A percentile compares a stretch with the other conserved stretches of the same genome.
phyloP scores from a whole-genome alignment of 805 yeast species.

The Myxozyma neglecta region DNA sequence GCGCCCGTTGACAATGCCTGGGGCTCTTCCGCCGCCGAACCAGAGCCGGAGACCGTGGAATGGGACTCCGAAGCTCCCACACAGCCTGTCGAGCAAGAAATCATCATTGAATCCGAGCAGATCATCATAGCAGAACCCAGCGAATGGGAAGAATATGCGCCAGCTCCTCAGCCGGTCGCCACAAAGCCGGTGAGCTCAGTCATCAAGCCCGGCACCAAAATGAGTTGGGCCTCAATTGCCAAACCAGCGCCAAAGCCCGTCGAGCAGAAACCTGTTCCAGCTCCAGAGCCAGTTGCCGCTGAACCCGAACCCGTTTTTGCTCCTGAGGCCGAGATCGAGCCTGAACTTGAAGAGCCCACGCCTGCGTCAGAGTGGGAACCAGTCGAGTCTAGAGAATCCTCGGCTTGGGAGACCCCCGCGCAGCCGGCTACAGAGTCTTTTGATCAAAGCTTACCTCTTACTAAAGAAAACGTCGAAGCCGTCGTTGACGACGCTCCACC shows the following conservation, averaged over 20 bases:
- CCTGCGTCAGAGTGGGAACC: conserved; percentile 1
- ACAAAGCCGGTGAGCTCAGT: conserved; percentile 22
- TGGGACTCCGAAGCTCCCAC: not conserved
- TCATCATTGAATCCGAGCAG: not conserved
- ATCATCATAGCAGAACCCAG: not conserved
- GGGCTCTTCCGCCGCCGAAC: conserved; percentile 3
- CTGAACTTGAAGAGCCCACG: not conserved
- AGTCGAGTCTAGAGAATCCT: not conserved
- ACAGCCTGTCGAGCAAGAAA: not conserved
- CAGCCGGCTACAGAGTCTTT: not conserved
- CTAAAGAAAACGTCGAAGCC: conserved; percentile 29
- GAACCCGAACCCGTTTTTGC: conserved; percentile 18
- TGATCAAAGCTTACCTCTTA: conserved; percentile 24
- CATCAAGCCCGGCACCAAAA: conserved; percentile 30
- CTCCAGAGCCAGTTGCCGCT: conserved; percentile 17
- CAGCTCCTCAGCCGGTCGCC: conserved; percentile 35
- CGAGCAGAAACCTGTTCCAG: conserved; percentile 25
- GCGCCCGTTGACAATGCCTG: conserved; percentile 1
- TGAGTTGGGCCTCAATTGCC: conserved; percentile 34
- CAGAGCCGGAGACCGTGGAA: not conserved
- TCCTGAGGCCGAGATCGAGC: conserved; percentile 16
- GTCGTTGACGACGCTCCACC: conserved; percentile 32
- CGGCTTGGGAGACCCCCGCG: conserved; percentile 12
- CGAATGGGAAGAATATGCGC: conserved; percentile 17
- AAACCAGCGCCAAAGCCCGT: conserved; percentile 26